These are phyloP conservation scores for Rhizoclosmatium globosum DNA, from an alignment of 192 early-diverging fungal genomes.

Conservation along the genomic window DNA sequence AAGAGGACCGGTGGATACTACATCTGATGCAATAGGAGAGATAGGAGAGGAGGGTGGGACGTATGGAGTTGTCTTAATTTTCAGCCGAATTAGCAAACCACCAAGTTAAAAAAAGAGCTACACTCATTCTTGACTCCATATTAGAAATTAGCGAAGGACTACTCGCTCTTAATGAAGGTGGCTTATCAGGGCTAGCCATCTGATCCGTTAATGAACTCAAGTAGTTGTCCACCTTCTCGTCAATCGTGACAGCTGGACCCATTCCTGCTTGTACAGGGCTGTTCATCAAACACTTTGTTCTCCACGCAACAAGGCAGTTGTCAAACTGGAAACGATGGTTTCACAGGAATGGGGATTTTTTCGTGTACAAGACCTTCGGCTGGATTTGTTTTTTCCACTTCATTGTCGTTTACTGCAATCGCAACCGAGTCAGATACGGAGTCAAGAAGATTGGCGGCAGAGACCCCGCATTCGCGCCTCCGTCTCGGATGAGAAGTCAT, in stretches of 20 bases:
- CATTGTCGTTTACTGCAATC: background rate
- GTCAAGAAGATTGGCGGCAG: background rate
- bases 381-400: background rate
- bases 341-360: background rate
- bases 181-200: constrained; percentile 33
- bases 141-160: constrained; percentile 1
- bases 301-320: constrained; percentile 14
- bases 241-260: constrained; percentile 11
- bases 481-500: background rate
- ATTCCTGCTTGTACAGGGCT: background rate
- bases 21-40: too few species aligned
- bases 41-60: too few species aligned
- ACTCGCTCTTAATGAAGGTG: constrained; percentile 18
- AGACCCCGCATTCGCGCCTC: background rate
- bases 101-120: background rate
- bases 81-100: background rate
- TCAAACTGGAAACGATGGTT: background rate
- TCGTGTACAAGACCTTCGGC: background rate
- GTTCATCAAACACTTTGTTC: background rate
- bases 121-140: constrained; percentile 13
- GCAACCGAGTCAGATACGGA: background rate
- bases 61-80: too few species aligned
- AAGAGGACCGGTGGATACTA: background rate
- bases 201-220: constrained; percentile 49
- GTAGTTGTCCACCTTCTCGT: constrained; percentile 59